Base-by-base conservation (phyloP, 345 rosid species). In the Aquilaria sinensis region DNA sequence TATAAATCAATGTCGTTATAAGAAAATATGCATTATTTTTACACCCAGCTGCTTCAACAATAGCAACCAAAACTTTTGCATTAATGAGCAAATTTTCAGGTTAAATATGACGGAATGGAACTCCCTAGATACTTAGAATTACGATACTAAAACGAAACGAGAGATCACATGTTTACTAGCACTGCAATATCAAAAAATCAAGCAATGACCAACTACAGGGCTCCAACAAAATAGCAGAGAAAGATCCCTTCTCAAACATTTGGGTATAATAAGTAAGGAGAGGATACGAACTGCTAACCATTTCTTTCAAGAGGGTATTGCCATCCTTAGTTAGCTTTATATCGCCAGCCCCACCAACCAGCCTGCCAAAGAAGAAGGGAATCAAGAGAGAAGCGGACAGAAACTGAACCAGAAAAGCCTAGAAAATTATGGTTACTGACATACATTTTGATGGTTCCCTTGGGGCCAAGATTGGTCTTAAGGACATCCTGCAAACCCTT, bases 271-370 rank as follows among this genome's bases (percentile, higher is more conserved):
- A 29, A 29, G 34, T 23, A 43, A 32, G 8, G 14, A 6, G 11
- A 12, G 6, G 3, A 53, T 13, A 1, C 3, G 14, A 34, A 31
- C 33, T 60, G 54, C 75, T 41, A 30, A 88, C 97, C 99, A 94
- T 94, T 80, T 94, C 97, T 64, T 94, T 94, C 69, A 94, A 64
- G 53, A 94, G 93, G 13, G 96, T 90, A 79, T 94, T 94, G 1
- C 99, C 99, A 41, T 94, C 99, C 77, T 94, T 94, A 29, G 99
- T 94, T 34, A 94, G 89, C 80, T 94, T 94, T 65, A 94, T 88
- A 73, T 92, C 98, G 34, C 98, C 98, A 1, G 98, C 88, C 9
- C 98, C 98, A 60, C 98, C 97, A 70, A 94, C 99, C 69, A 94
- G 96, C 96, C 96, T 86, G 32, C 49, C 51, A 3, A 57, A 31